These are phyloP conservation scores for Alternaria gaisen DNA, from an alignment of 2,329 filamentous ascomycete genomes.

Conservation along the genomic window DNA sequence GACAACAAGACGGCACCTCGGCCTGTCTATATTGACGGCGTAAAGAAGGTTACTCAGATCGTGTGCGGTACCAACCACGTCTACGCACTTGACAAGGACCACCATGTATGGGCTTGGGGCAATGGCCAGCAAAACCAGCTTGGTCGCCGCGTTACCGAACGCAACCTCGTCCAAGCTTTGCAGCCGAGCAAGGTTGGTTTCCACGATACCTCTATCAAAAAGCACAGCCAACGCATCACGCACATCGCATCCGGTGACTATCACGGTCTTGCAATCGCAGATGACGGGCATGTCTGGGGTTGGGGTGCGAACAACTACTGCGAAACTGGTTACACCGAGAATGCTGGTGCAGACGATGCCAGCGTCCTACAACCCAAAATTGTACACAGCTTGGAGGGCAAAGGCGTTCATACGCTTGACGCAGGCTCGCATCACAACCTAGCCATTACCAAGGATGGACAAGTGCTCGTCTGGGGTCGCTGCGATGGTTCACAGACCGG, in stretches of 20 bases:
- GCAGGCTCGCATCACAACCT: conserved; percentile 81
- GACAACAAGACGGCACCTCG: conserved; percentile 51
- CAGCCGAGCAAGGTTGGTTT: conserved; percentile 67
- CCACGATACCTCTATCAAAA: conserved; percentile 50
- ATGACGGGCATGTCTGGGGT: conserved; percentile 74
- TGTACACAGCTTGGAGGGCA: conserved; percentile 70
- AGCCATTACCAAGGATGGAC: conserved; percentile 62
- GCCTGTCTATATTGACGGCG: conserved; percentile 65
- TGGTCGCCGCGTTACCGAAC: conserved; percentile 70
- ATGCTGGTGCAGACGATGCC: conserved; percentile 73
- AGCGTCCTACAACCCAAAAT: conserved; percentile 72
- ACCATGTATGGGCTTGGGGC: conserved; percentile 75
- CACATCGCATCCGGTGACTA: conserved; percentile 76
- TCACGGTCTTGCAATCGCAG: conserved; percentile 79
- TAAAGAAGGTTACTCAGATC: conserved; percentile 72
- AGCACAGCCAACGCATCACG: conserved; percentile 62
- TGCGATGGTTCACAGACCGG: conserved; percentile 66
- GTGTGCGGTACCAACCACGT: conserved; percentile 76
- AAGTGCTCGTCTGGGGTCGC: conserved; percentile 68
- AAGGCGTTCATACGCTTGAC: conserved; percentile 72
- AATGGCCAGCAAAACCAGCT: conserved; percentile 76
- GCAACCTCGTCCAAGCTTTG: conserved; percentile 63
- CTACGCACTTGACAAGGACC: conserved; percentile 71
- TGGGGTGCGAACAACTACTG: conserved; percentile 92
- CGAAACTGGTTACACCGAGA: conserved; percentile 74